phyloP scores from a whole-genome alignment of 768 basidiomycete species.

The Rubroboletus satanas region DNA sequence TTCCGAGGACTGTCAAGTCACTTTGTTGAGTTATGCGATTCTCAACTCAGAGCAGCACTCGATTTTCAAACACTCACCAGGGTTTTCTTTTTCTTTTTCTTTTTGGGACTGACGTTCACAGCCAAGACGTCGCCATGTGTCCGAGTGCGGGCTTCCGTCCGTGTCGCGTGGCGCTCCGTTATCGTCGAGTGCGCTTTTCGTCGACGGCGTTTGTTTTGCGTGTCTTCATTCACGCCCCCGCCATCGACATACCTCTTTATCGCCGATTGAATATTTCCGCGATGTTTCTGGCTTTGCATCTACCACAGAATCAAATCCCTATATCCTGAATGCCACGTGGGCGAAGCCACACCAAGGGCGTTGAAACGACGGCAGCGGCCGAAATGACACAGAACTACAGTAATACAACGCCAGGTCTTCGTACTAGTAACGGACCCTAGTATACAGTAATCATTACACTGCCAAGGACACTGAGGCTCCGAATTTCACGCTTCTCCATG shows the following conservation, averaged over 20 bases:
- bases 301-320: neutral
- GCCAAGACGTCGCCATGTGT: neutral
- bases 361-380: neutral
- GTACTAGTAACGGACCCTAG: neutral
- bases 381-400: neutral
- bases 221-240: neutral
- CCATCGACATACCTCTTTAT: neutral
- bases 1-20: neutral
- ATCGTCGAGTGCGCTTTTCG: neutral
- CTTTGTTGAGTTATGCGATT: neutral
- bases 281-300: neutral
- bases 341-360: neutral
- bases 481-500: constrained; percentile 22
- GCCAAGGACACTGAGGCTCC: neutral
- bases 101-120: too few species aligned
- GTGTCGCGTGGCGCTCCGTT: neutral
- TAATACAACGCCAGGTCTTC: constrained; percentile 2
- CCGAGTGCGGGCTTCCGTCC: neutral
- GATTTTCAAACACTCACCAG: neutral
- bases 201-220: neutral
- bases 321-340: neutral
- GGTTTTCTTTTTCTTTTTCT: too few species aligned
- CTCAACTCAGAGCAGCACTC: neutral
- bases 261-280: neutral
- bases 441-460: constrained; percentile 1